Percentiles rank a stretch among this genome's conserved stretches.
Evolutionary conservation across 768 basidiomycete species (phyloP).

Genomic region (Multifurca ochricompacta): DNA sequence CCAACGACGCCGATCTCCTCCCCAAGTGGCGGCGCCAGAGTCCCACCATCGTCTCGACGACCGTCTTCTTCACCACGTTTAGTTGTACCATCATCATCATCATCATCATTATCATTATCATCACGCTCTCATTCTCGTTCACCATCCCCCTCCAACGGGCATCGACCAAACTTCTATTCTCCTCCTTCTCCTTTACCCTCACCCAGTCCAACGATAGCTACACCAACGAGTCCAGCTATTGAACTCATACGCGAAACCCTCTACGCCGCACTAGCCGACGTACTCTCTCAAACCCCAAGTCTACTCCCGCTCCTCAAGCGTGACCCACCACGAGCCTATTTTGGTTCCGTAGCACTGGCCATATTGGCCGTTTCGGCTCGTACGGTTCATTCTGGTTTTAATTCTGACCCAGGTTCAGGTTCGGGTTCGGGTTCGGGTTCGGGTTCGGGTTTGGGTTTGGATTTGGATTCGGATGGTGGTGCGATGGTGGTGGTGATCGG

Average conservation of each 20-base stretch:
- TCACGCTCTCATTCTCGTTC: conserved; percentile 22
- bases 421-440: too few species aligned
- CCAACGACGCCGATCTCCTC: conserved; percentile 23
- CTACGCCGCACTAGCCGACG: conserved; percentile 72
- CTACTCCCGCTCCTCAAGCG: conserved; percentile 48
- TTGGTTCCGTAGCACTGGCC: conserved; percentile 64
- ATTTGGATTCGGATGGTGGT: too few species aligned
- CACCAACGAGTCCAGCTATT: conserved; percentile 48
- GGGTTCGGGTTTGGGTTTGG: too few species aligned
- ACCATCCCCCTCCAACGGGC: conserved; percentile 29
- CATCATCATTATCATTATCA: too few species aligned
- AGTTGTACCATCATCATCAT: neutral
- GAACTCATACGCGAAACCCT: conserved; percentile 81
- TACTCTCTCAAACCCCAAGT: conserved; percentile 45
- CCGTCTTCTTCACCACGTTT: too few species aligned
- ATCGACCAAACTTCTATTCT: conserved; percentile 24
- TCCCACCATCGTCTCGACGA: too few species aligned
- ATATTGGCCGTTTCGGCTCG: conserved; percentile 59
- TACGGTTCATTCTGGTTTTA: too few species aligned
- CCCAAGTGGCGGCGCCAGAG: neutral
- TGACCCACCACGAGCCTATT: conserved; percentile 72
- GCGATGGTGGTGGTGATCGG: conserved; percentile 27
- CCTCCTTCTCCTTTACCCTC: conserved; percentile 19
- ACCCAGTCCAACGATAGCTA: conserved; percentile 28
- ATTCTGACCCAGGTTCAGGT: too few species aligned